Evolutionary conservation across 148 eudicot species (phyloP).

Genomic region (Amaranthus cruentus): DNA sequence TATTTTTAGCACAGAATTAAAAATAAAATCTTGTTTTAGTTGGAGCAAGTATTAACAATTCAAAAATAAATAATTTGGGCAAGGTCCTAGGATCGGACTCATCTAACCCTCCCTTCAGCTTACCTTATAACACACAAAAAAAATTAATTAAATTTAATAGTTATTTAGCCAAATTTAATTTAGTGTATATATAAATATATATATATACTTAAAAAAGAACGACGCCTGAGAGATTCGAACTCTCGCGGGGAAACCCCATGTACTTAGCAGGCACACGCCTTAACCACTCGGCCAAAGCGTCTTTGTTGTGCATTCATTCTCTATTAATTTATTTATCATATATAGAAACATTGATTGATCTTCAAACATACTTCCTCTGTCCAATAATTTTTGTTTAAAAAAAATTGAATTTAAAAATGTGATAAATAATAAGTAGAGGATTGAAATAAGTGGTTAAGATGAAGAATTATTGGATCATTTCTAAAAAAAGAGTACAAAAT

Average conservation of each 20-base stretch:
- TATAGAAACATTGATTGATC: not conserved
- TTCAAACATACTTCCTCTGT: not conserved
- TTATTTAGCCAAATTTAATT: no score
- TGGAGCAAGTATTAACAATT: no score
- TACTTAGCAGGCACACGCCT: slow-evolving; percentile 99
- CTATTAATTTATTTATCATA: not conserved
- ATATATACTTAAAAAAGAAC: slow-evolving; percentile 9
- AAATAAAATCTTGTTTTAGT: no score
- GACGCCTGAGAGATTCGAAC: slow-evolving; percentile 99
- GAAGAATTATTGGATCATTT: no score
- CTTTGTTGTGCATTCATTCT: not conserved
- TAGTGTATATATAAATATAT: no score
- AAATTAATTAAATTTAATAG: no score
- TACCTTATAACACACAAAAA: no score
- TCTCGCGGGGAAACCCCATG: slow-evolving; percentile 99
- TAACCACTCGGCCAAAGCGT: slow-evolving; percentile 99
- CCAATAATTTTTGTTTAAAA: not conserved
- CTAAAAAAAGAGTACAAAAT: no score
- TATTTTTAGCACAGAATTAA: no score
- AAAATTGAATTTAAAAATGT: not conserved
- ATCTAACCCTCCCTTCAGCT: no score
- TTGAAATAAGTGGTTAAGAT: not conserved
- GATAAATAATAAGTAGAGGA: not conserved
- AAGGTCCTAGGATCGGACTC: no score
- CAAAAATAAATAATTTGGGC: no score